Base-by-base conservation (phyloP, 257 asterid genomes). In the Oldenlandia corymbosa region DNA sequence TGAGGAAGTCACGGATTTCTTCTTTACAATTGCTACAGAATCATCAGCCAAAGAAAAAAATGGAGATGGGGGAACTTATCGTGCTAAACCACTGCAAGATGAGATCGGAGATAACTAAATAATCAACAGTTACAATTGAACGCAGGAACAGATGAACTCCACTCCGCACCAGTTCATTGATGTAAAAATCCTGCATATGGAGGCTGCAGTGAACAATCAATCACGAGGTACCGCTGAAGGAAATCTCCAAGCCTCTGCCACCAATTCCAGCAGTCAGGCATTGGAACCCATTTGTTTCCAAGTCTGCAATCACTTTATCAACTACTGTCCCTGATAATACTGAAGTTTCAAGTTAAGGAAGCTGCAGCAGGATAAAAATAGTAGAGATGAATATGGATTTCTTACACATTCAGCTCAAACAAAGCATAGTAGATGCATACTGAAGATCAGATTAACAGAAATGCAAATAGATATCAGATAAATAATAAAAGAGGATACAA, bases 181-280 rank as follows among this genome's bases (percentile, higher is more conserved):
- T 27, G 58, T 31, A 24, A 26, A 49, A 41, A 68, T 68, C 79
- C 75, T 69, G 79, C 74, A 64, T 18, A 63, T 21, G 60, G 51
- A 16, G 31, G 58, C 51, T 0, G 68, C 67, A 32, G 46, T 60
- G 50, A 66, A 57, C 56, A 27, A 54, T 41, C 50, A 45, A 53
- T 81, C 72, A 85, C 60, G 88, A 79, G 42, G 77, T 66, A 43
- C 90, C 81, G 26, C 78, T 82, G 62, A 80, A 85, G 74, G 91
- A 80, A 55, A 88, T 66, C 63, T 92, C 97, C 84, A 88, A 64
- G 70, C 96, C 98, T 27, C 79, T 72, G 63, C 96, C 98, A 31
- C 98, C 98, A 39, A 89, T 92, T 55, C 93, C 98, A 12, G 97
- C 97, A 39, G 76, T 80, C 63, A 92, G 69, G 76, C 97, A 88